phyloP scores from a whole-genome alignment of 2,329 filamentous ascomycete genomes.

The Byssochlamys sp. region DNA sequence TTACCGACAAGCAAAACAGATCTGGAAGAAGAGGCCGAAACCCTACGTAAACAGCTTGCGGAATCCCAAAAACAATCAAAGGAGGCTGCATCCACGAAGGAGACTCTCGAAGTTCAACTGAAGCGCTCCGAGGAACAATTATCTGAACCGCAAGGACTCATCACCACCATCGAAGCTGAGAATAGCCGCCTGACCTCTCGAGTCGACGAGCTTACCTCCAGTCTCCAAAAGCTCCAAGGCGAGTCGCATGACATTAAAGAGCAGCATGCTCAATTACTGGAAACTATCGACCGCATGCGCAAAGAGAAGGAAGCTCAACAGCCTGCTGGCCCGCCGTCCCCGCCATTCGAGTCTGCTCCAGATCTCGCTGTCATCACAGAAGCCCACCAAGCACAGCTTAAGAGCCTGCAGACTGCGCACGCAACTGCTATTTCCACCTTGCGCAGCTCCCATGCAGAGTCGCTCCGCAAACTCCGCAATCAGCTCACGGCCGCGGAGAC shows the following conservation, averaged over 20 bases:
- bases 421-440: slow-evolving; percentile 27
- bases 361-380: slow-evolving; percentile 17
- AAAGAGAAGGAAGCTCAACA: slow-evolving; percentile 19
- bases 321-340: slow-evolving; percentile 22
- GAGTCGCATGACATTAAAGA: slow-evolving; percentile 22
- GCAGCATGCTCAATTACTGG: slow-evolving; percentile 21
- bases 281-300: slow-evolving; percentile 21
- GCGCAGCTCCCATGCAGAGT: slow-evolving; percentile 28
- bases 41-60: slow-evolving; percentile 19
- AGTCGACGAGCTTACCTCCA: slow-evolving; percentile 25
- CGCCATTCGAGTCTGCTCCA: slow-evolving; percentile 11
- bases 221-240: slow-evolving; percentile 21
- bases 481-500: slow-evolving; percentile 24
- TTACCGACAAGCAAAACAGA: slow-evolving; percentile 9
- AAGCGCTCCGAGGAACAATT: slow-evolving; percentile 27
- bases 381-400: slow-evolving; percentile 26
- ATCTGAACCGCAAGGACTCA: slow-evolving; percentile 26
- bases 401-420: slow-evolving; percentile 28
- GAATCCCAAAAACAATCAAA: slow-evolving; percentile 21
- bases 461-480: slow-evolving; percentile 26
- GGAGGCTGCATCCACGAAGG: slow-evolving; percentile 17
- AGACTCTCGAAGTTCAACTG: slow-evolving; percentile 26
- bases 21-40: slow-evolving; percentile 13
- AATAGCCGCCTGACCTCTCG: slow-evolving; percentile 27
- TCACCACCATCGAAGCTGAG: slow-evolving; percentile 30